Evolutionary conservation across 2,329 filamentous ascomycete genomes (phyloP).

Genomic region (Penicillium sp.): DNA sequence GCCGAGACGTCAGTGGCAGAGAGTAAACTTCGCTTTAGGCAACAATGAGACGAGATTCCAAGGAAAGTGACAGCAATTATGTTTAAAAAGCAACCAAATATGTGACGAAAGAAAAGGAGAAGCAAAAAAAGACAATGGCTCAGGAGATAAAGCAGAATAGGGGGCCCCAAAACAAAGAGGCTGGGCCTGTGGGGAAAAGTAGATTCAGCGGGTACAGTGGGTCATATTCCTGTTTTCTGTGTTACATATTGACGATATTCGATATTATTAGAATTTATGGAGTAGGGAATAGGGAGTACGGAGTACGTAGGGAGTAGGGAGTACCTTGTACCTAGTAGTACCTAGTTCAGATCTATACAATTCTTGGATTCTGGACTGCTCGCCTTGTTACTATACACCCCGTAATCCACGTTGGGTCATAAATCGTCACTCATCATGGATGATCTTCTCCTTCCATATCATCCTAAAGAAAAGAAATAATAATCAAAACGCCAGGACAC

Average conservation of each 20-base stretch:
- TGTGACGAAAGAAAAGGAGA: conserved; percentile 6
- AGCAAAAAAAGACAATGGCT: conserved; percentile 4
- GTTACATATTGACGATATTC: too few relatives aligned
- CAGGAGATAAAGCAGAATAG: conserved; percentile 3
- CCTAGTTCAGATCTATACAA: not conserved
- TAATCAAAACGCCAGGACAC: conserved; percentile 1
- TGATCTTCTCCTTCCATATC: not conserved
- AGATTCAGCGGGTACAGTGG: not conserved
- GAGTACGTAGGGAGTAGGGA: too few relatives aligned
- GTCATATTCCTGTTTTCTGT: not conserved
- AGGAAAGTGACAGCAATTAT: not conserved
- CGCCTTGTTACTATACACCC: not conserved
- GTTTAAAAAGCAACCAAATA: not conserved
- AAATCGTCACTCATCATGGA: not conserved
- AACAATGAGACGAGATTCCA: not conserved
- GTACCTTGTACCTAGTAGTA: not conserved
- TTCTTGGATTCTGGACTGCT: not conserved
- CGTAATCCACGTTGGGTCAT: not conserved
- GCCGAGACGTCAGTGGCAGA: conserved; percentile 7
- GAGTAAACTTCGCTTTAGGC: not conserved
- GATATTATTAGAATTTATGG: too few relatives aligned
- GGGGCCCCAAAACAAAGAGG: conserved; percentile 14
- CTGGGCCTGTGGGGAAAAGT: conserved; percentile 14
- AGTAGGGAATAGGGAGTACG: too few relatives aligned
- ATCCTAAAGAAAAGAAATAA: not conserved